Evolutionary conservation across 805 yeast species (phyloP).

Genomic region (Wickerhamomyces ciferrii): DNA sequence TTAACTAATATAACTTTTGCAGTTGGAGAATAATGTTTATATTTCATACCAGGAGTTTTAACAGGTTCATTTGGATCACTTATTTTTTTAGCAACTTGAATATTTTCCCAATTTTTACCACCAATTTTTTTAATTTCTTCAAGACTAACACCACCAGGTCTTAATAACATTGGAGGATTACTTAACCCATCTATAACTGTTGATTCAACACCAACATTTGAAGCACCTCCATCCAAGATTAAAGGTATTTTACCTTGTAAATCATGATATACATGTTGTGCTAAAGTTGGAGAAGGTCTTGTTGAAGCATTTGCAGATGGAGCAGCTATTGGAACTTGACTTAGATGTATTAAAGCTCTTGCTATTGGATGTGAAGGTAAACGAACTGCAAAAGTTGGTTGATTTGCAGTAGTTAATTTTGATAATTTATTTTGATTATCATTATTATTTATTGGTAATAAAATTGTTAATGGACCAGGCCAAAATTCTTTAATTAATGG

Average conservation of each 20-base stretch:
- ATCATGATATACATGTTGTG: slow-evolving; percentile 81
- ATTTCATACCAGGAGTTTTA: slow-evolving; percentile 97
- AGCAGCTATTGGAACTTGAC: slow-evolving; percentile 92
- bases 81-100: slow-evolving; percentile 58
- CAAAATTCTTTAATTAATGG: slow-evolving; percentile 67
- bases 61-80: slow-evolving; percentile 67
- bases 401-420: slow-evolving; percentile 75
- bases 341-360: slow-evolving; percentile 76
- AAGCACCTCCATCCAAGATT: slow-evolving; percentile 87
- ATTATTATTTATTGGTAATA: slow-evolving; percentile 49
- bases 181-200: slow-evolving; percentile 91
- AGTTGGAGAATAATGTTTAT: slow-evolving; percentile 88
- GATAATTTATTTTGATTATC: slow-evolving; percentile 49
- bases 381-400: slow-evolving; percentile 87
- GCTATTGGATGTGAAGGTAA: slow-evolving; percentile 87
- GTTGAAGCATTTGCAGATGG: slow-evolving; percentile 98
- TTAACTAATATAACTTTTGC: slow-evolving; percentile 74
- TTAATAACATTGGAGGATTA: slow-evolving; percentile 76
- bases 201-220: slow-evolving; percentile 86
- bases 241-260: slow-evolving; percentile 74
- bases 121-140: slow-evolving; percentile 68
- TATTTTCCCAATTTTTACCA: slow-evolving; percentile 61
- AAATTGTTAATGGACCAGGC: slow-evolving; percentile 95
- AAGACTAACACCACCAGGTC: slow-evolving; percentile 91
- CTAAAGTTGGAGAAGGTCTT: slow-evolving; percentile 87